Conservation (phyloP, 108 stramenopile genomes). For the Cyclotella atomus region DNA sequence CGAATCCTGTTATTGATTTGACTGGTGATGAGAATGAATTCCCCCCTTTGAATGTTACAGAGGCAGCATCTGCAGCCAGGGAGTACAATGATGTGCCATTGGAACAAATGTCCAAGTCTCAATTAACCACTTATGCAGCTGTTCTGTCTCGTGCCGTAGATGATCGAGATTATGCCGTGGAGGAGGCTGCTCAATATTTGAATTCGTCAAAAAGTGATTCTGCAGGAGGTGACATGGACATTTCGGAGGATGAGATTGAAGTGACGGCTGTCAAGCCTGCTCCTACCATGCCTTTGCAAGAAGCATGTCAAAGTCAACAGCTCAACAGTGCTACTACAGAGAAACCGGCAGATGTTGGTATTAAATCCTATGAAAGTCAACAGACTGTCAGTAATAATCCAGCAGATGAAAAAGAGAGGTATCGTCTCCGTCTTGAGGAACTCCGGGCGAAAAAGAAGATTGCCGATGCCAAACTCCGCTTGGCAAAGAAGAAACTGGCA, state of each 20-base stretch:
- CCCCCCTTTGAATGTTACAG: constrained; percentile 9
- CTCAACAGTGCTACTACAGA: no score
- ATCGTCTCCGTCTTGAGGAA: constrained; percentile 42
- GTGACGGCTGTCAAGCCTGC: background rate
- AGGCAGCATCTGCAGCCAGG: no score
- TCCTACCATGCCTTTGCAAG: background rate
- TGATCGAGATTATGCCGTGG: no score
- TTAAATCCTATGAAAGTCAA: no score
- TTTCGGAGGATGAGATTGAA: constrained; percentile 36
- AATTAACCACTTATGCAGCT: constrained; percentile 33
- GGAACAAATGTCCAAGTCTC: constrained; percentile 21
- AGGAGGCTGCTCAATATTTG: no score
- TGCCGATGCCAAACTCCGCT: constrained; percentile 40
- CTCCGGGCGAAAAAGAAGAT: constrained; percentile 50
- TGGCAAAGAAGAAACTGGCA: constrained; percentile 33
- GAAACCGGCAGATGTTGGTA: no score
- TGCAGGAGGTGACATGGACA: constrained; percentile 39
- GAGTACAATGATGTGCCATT: no score
- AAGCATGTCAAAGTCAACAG: background rate
- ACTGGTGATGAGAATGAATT: background rate
- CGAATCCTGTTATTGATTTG: constrained; percentile 4
- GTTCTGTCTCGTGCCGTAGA: constrained; percentile 19
- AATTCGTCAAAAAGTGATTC: constrained; percentile 9
- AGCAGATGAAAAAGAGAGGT: constrained; percentile 40
- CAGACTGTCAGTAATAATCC: no score